These are phyloP conservation scores for Apostasia shenzhenica DNA, from an alignment of 106 monocot species.

Conservation along the genomic window DNA sequence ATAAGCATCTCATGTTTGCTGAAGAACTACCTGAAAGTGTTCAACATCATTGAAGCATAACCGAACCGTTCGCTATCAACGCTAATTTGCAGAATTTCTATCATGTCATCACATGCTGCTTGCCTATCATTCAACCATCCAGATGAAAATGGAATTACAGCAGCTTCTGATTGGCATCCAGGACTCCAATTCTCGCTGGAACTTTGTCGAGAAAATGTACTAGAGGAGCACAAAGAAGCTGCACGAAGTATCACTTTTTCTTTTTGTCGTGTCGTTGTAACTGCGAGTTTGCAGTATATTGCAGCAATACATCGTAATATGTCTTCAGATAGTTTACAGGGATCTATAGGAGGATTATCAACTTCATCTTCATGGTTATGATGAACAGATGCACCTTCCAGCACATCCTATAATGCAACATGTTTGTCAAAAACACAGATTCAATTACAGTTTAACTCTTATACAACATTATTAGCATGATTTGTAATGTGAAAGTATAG, in stretches of 20 bases:
- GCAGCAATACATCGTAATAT: constrained; percentile 76
- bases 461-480: not conserved
- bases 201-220: constrained; percentile 44
- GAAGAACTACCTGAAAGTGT: constrained; percentile 44
- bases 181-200: constrained; percentile 53
- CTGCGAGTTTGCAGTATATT: constrained; percentile 67
- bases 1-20: no score
- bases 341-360: constrained; percentile 40
- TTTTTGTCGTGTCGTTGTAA: constrained; percentile 4
- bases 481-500: not conserved
- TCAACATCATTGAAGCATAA: constrained; percentile 57
- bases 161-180: constrained; percentile 20
- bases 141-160: constrained; percentile 25
- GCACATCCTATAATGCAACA: constrained; percentile 26
- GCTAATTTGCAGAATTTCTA: constrained; percentile 42
- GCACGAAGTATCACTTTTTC: constrained; percentile 28
- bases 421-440: not conserved
- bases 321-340: constrained; percentile 76
- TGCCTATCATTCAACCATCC: constrained; percentile 20
- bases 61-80: constrained; percentile 57
- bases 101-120: constrained; percentile 25
- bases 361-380: constrained; percentile 42
- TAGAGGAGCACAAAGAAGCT: constrained; percentile 60
- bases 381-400: constrained; percentile 19
- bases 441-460: not conserved